Conservation (phyloP, 306 rosid species). For the Quercus berberidifolia region DNA sequence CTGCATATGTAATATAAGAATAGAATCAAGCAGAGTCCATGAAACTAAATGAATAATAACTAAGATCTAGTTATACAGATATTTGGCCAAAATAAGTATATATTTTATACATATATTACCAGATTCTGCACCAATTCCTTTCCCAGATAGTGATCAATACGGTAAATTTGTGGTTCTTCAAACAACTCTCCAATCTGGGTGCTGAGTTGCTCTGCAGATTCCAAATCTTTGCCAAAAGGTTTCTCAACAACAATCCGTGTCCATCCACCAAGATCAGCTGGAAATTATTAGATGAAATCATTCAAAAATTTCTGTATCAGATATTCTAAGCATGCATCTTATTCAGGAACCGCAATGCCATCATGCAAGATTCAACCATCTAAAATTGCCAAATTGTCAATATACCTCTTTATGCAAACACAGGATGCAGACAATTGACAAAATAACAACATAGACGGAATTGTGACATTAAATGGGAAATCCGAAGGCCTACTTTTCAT, state of each 20-base stretch:
- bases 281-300: constrained; percentile 26
- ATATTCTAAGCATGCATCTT: background rate
- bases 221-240: constrained; percentile 95
- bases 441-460: background rate
- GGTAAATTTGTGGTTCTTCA: constrained; percentile 85
- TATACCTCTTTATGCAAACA: background rate
- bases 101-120: constrained; percentile 43
- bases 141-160: constrained; percentile 97
- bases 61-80: constrained; percentile 11
- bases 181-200: constrained; percentile 81
- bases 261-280: constrained; percentile 98
- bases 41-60: constrained; percentile 8
- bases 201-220: constrained; percentile 87
- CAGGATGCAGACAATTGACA: background rate
- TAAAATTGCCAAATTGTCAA: background rate
- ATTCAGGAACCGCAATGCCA: constrained; percentile 2
- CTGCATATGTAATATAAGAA: constrained; percentile 44
- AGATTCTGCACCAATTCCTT: constrained; percentile 94
- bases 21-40: constrained; percentile 31
- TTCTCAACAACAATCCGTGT: constrained; percentile 97
- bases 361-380: background rate
- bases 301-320: constrained; percentile 15
- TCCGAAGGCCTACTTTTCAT: background rate
- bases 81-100: constrained; percentile 3
- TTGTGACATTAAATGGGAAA: constrained; percentile 5